Conservation (phyloP, 139 green algal genomes). For the Cymbomonas tetramitiformis region DNA sequence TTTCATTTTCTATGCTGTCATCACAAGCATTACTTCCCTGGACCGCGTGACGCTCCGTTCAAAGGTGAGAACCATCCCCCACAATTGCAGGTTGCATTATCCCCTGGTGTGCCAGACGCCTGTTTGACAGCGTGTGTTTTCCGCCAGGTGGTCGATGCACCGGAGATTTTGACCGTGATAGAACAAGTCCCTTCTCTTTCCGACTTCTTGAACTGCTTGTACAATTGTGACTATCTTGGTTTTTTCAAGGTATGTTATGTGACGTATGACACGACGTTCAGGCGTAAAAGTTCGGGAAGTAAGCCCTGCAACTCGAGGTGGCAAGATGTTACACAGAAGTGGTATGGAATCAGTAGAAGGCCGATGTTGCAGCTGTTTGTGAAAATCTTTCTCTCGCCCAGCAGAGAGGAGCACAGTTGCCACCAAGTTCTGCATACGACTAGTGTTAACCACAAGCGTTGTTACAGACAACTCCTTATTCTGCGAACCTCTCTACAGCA, state of each 20-base stretch:
- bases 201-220: conserved; percentile 69
- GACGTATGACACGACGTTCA: background rate
- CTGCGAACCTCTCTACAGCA: too few species aligned
- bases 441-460: too few species aligned
- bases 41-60: conserved; percentile 40
- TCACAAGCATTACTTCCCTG: conserved; percentile 57
- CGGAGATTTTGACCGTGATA: conserved; percentile 87
- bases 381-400: too few species aligned
- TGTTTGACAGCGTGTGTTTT: too few species aligned
- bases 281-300: background rate
- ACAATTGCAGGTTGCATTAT: background rate
- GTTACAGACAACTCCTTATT: too few species aligned
- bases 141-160: too few species aligned
- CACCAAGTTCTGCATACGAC: too few species aligned
- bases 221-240: conserved; percentile 74
- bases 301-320: background rate
- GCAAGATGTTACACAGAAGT: too few species aligned
- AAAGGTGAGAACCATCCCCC: too few species aligned
- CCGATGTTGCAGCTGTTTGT: too few species aligned
- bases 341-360: too few species aligned
- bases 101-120: background rate
- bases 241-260: conserved; percentile 79
- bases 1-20: conserved; percentile 82
- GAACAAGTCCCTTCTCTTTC: conserved; percentile 54
- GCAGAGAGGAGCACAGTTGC: too few species aligned